Evolutionary conservation across 805 yeast species (phyloP).

Genomic region (Candida berthetii): DNA sequence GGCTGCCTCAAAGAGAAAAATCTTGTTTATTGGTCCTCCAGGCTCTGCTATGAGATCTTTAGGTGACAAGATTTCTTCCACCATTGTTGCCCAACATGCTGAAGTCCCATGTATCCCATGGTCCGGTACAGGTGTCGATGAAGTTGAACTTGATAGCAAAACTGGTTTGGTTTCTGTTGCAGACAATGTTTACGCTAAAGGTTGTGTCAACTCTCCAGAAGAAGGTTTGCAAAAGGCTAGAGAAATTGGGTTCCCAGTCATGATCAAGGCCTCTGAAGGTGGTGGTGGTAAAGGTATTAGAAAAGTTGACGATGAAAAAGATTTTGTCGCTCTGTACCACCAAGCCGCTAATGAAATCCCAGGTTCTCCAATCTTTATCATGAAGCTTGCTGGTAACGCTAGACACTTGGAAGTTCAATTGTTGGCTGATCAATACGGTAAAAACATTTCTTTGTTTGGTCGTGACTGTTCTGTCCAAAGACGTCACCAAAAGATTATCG

Average conservation of each 20-base stretch:
- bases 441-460: conserved; percentile 94
- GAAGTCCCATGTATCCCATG: conserved; percentile 98
- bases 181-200: conserved; percentile 77
- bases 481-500: conserved; percentile 98
- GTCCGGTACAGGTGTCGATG: conserved; percentile 97
- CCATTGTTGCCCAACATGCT: conserved; percentile 99
- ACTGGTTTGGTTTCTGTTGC: conserved; percentile 85
- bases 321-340: conserved; percentile 69
- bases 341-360: conserved; percentile 98
- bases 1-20: conserved; percentile 87
- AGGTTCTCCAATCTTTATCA: conserved; percentile 96
- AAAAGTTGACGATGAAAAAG: conserved; percentile 81
- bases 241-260: conserved; percentile 92
- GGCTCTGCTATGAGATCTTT: conserved; percentile 99
- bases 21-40: conserved; percentile 97
- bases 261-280: conserved; percentile 99
- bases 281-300: conserved; percentile 99
- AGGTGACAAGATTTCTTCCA: conserved; percentile 96
- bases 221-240: conserved; percentile 86
- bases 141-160: conserved; percentile 60
- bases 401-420: conserved; percentile 98
- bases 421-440: conserved; percentile 97
- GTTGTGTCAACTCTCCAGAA: conserved; percentile 81
- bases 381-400: conserved; percentile 96
- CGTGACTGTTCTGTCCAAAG: conserved; percentile 99